Percentiles rank a stretch among this genome's conserved stretches.
phyloP scores from a whole-genome alignment of 768 basidiomycete species.

The Pleurotus eryngii region DNA sequence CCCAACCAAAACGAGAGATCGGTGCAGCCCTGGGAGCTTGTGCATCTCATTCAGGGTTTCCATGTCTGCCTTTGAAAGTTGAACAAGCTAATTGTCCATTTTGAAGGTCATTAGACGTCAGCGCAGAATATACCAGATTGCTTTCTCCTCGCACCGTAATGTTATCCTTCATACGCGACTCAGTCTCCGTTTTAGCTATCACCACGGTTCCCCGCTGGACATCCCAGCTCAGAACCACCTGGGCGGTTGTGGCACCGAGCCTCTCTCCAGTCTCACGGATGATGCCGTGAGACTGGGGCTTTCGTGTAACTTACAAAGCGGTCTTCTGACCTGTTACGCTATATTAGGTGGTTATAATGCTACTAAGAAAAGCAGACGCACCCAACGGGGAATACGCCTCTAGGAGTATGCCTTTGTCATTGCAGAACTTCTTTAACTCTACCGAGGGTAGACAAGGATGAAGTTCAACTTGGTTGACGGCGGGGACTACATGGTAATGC shows the following conservation, averaged over 20 bases:
- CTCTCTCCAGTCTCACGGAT: neutral
- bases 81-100: neutral
- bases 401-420: constrained; percentile 33
- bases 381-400: constrained; percentile 41
- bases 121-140: neutral
- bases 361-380: constrained; percentile 13
- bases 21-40: neutral
- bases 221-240: constrained; percentile 62
- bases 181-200: constrained; percentile 58
- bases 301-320: neutral
- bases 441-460: constrained; percentile 40
- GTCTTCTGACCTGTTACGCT: neutral
- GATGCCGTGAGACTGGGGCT: too few species aligned
- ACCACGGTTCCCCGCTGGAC: constrained; percentile 58
- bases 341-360: neutral
- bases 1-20: constrained; percentile 1
- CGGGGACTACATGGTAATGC: constrained; percentile 38
- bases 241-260: constrained; percentile 13
- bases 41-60: neutral
- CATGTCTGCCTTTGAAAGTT: neutral
- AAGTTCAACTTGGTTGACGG: constrained; percentile 35
- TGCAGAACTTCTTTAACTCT: constrained; percentile 35
- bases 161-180: constrained; percentile 46
- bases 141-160: constrained; percentile 26
- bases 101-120: neutral